Evolutionary conservation across 1,139 yeast genomes (phyloP), one percentile per base, ranked within the genome.

Genomic region (Pichia sp.): DNA sequence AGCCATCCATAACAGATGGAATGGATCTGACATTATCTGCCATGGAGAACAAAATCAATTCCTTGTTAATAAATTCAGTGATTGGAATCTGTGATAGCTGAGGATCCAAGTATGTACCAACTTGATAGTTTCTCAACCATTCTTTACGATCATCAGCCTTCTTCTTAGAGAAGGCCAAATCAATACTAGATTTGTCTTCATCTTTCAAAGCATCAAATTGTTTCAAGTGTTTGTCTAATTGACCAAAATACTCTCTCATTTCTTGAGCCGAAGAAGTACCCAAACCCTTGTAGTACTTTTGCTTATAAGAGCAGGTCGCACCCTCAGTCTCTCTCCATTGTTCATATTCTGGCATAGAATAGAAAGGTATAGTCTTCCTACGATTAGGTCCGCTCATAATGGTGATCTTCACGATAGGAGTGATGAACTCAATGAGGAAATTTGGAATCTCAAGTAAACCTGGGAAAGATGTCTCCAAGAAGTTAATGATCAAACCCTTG

Each of bases 131-230:
- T 51, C 94, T 81, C 39, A 93, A 67, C 98, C 99, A 93, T 50
- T 87, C 96, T 55, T 93, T 93, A 66, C 99, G 81, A 45, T 87
- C 96, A 58, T 93, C 98, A 0, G 98, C 97, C 49, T 85, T 87
- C 58, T 83, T 85, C 59, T 93, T 93, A 3, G 96, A 83, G 52
- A 93, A 93, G 0, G 97, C 99, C 41, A 93, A 66, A 54, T 93
- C 98, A 52, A 93, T 87, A 24, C 74, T 65, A n/a, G 72, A 77
- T 42, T 74, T 75, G 52, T 93, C 99, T 24, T 80, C 84, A 6
- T 74, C 86, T 58, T 83, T 79, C 37, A 93, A 66, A 6, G 88
- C 74, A 57, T 86, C 91, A 58, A 93, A 93, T 15, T 73, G 72
- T 55, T 91, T 93, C 63, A 86, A 67, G 61, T 93, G 99, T 47